Evolutionary conservation across 2,329 filamentous ascomycete species (phyloP).

Genomic region (Septoria petroselini): DNA sequence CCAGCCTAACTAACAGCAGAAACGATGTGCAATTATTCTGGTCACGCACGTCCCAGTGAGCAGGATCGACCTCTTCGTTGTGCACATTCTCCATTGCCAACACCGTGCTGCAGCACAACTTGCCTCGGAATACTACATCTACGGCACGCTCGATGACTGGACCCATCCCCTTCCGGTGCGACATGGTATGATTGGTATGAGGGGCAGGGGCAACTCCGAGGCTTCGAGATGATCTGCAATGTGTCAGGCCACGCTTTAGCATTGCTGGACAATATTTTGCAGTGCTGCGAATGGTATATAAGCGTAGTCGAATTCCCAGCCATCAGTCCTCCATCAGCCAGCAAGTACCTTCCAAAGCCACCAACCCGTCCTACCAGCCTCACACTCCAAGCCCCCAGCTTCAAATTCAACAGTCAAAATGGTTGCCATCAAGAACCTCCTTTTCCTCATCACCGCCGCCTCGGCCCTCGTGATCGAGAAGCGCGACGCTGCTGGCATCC

Average conservation of each 20-base stretch:
- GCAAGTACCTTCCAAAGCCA: background rate
- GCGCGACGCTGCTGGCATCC: conserved; percentile 16
- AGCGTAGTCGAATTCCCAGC: too few relatives aligned
- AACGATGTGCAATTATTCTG: background rate
- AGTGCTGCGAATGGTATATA: too few relatives aligned
- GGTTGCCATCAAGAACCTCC: conserved; percentile 19
- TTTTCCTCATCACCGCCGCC: conserved; percentile 13
- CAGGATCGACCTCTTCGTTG: background rate
- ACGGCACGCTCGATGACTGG: background rate
- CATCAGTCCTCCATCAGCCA: too few relatives aligned
- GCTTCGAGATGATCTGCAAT: background rate
- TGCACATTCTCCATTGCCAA: background rate
- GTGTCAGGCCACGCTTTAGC: background rate
- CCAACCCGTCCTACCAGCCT: background rate
- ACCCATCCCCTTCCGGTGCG: background rate
- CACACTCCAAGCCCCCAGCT: background rate
- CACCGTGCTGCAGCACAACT: background rate
- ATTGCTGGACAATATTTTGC: background rate
- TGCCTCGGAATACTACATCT: background rate
- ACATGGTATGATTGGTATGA: background rate
- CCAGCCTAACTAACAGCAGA: background rate
- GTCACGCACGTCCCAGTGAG: too few relatives aligned
- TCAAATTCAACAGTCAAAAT: conserved; percentile 11
- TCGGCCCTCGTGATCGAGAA: conserved; percentile 16
- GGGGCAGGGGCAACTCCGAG: background rate